These are phyloP conservation scores for Phytomonas sp. DNA, from an alignment of 208 protist species.

Conservation along the genomic window DNA sequence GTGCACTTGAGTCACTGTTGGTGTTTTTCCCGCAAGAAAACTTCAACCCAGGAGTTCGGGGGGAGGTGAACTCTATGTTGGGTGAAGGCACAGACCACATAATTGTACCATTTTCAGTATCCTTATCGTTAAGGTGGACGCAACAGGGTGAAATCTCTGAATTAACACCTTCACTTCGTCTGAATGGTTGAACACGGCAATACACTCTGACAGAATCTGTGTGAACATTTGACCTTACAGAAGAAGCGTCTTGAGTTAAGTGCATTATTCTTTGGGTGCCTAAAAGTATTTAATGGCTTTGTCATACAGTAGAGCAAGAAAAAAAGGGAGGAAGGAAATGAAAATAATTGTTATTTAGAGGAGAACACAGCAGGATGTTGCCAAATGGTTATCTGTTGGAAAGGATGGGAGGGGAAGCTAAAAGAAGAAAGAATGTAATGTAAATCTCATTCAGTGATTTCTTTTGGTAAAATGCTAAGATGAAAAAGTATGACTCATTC, in stretches of 20 bases:
- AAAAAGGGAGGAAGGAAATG: not conserved
- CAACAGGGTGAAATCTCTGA: not conserved
- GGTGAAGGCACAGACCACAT: not conserved
- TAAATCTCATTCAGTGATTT: not conserved
- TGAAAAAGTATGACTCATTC: not conserved
- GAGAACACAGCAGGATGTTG: not conserved
- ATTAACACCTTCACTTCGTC: conserved; percentile 12
- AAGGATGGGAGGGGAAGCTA: too few relatives aligned
- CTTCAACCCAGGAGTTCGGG: not conserved
- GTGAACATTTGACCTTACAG: conserved; percentile 7
- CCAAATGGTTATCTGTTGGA: not conserved
- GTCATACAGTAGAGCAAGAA: not conserved
- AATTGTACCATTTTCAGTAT: not conserved
- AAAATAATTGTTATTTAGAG: not conserved
- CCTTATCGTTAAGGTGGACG: not conserved
- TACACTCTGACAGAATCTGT: conserved; percentile 37
- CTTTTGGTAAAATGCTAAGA: not conserved
- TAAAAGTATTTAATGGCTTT: not conserved
- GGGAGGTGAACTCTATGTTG: not conserved
- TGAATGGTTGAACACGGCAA: conserved; percentile 35
- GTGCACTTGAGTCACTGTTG: not conserved
- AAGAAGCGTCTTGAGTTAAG: not conserved
- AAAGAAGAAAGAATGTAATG: too few relatives aligned
- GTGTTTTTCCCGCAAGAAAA: not conserved
- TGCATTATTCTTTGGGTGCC: not conserved